phyloP scores from a whole-genome alignment of 257 asterid genomes.

The Oldenlandia corymbosa region DNA sequence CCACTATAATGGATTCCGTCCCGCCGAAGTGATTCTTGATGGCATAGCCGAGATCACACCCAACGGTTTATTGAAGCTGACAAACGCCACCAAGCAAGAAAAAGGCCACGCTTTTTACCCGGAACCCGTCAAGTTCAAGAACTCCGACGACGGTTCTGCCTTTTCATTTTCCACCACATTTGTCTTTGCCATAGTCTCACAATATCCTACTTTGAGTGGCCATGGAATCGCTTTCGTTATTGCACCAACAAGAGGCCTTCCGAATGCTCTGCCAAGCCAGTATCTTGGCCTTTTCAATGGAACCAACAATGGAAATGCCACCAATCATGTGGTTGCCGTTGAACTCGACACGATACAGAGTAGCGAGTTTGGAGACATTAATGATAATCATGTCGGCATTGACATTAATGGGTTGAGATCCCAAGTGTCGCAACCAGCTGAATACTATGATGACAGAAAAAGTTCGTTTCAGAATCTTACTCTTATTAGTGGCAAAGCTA shows the following conservation, averaged over 20 bases:
- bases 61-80: slow-evolving; percentile 40
- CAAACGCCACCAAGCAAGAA: slow-evolving; percentile 32
- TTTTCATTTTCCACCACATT: slow-evolving; percentile 55
- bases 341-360: slow-evolving; percentile 53
- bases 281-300: slow-evolving; percentile 53
- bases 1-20: slow-evolving; percentile 44
- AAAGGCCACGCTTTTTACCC: slow-evolving; percentile 54
- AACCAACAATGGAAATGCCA: slow-evolving; percentile 32
- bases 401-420: slow-evolving; percentile 44
- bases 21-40: slow-evolving; percentile 38
- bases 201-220: slow-evolving; percentile 23
- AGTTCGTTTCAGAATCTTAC: slow-evolving; percentile 33
- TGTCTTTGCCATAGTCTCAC: slow-evolving; percentile 53
- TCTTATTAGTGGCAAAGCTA: slow-evolving; percentile 31
- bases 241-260: slow-evolving; percentile 41
- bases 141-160: slow-evolving; percentile 23
- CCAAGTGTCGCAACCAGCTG: slow-evolving; percentile 22
- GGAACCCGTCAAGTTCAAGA: slow-evolving; percentile 38
- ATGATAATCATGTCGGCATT: slow-evolving; percentile 55
- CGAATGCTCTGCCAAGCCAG: slow-evolving; percentile 22
- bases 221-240: slow-evolving; percentile 50
- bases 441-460: slow-evolving; percentile 25
- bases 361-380: slow-evolving; percentile 30
- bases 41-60: slow-evolving; percentile 41
- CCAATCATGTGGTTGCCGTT: slow-evolving; percentile 51